Evolutionary conservation across 805 yeast species (phyloP), one percentile per base, ranked within the genome.

Genomic region (Barnettozyma sucrosica): DNA sequence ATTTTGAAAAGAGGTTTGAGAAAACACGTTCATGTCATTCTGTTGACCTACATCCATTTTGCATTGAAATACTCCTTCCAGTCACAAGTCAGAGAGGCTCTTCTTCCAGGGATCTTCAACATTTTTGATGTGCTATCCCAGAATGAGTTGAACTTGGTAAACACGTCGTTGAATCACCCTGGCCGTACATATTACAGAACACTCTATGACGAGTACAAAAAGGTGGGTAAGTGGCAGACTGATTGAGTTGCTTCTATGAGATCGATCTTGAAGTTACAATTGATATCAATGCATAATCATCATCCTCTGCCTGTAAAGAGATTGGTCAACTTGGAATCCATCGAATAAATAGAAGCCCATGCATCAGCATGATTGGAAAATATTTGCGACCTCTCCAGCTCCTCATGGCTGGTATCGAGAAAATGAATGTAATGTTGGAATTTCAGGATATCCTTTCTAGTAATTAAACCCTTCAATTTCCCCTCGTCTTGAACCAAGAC

Each of bases 391-490:
- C 47, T 49, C 4, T 19, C 18, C 8, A 41, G 23, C 21, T 50
- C 50, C 11, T 43, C 50, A 10, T 42, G 42, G 34, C 52, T 47
- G 1, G 38, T 20, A 21, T 50, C 49, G 11, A 47, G 45, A 18
- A 49, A 32, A 40, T 61, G 56, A 13, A 65, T 54, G 6, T 49
- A 51, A 48, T 70, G 61, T 53, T 82, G 85, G 56, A 77, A 88
- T 51, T 82, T 72, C 44, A 90, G 65, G 16, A 92, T 70, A 59
- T 90, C 98, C 58, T 93, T 93, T 48, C 90, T 74, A 0, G 96
- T 88, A 1, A 95, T 67, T n/a, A 88, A 59, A 0, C 99, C 99
- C 14, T 72, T 73, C 16, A 88, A 59, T 2, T 61, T 51, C 2
- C 90, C 93, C 26, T 74, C 65, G 9, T 79, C 72, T 46, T 82